These are phyloP conservation scores for Adiantum capillusveneris DNA, from an alignment of 75 land plant genomes.

Conservation along the genomic window DNA sequence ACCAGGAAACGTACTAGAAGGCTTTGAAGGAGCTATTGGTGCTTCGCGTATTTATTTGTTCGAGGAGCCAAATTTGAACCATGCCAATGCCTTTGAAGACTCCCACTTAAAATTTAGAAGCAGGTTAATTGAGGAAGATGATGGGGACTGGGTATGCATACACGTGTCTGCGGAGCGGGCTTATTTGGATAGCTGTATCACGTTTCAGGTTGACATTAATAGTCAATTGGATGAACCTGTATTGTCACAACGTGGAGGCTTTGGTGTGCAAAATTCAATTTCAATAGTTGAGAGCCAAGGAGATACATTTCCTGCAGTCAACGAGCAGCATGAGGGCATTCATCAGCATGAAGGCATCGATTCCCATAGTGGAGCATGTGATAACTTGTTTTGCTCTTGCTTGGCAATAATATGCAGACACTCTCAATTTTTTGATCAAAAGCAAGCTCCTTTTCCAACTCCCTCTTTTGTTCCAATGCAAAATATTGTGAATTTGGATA, in stretches of 20 bases:
- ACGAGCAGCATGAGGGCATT: background rate
- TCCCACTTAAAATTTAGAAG: background rate
- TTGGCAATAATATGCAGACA: conserved; percentile 21
- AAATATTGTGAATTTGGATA: conserved; percentile 71
- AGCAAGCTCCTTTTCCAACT: background rate
- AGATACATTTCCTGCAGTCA: background rate
- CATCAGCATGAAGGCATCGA: background rate
- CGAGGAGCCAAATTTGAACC: background rate
- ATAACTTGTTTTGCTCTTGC: conserved; percentile 23
- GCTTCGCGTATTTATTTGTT: conserved; percentile 25
- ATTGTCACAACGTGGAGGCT: background rate
- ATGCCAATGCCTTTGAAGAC: background rate
- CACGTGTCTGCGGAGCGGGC: background rate
- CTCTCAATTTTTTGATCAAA: background rate
- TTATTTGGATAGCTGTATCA: background rate
- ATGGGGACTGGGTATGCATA: conserved; percentile 52
- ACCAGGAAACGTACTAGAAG: conserved; percentile 9
- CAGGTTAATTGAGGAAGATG: conserved; percentile 15
- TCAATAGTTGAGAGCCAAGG: background rate
- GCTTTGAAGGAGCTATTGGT: conserved; percentile 41
- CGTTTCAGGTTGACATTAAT: background rate
- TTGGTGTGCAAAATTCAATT: background rate
- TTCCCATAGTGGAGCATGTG: background rate
- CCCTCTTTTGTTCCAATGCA: conserved; percentile 2
- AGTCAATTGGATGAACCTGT: background rate